Evolutionary conservation across 169 alveolate species (phyloP), one percentile per base, ranked within the genome.

Genomic region (Eimeria brunetti): DNA sequence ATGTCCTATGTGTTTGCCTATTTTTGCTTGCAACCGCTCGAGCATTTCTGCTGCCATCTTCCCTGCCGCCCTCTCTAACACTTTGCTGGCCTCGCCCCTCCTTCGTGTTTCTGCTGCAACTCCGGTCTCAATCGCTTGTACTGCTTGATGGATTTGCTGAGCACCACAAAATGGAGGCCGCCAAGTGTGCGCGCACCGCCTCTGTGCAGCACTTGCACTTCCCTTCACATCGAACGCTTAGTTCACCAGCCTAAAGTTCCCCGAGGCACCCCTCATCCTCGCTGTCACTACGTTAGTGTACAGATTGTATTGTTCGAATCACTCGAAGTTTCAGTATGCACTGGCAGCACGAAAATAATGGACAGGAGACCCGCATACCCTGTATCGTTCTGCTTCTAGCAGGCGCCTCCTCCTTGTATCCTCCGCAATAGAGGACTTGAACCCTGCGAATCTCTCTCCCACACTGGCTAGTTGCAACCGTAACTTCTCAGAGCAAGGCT

Each of bases 41-140:
- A 95, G 80, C 96, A 95, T 95, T 81, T 95, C 95, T 49, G 76
- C 81, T 12, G 96, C 95, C 93, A 95, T 89, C 46, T 95, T 85
- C 76, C 90, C 95, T 76, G 95, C 91, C 71, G 90, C 84, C 56
- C 67, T 76, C 84, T 95, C 95, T 44, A 90, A 83, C 83, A 88
- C 67, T 46, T 75, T 89, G 71, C 49, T 95, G 60, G 94, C 94
- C n/a, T 95, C 96, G n/a, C 91, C 96, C 33, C 96, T 75, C 36
- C 95, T 41, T 33, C 73, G 81, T 49, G 90, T 89, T 76, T 95
- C 96, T 41, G 69, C 89, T 38, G 91, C 91, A 24, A 95, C 33
- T 33, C 92, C 94, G 51, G 44, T 89, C 56, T 95, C 96, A 46
- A 95, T 67, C n/a, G 90, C 91, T 51, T n/a, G 84, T 38, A 95